A percentile compares a stretch with the other conserved stretches of the same genome.
phyloP scores from a whole-genome alignment of 192 early-diverging fungal species.

The Coemansia sp. region DNA sequence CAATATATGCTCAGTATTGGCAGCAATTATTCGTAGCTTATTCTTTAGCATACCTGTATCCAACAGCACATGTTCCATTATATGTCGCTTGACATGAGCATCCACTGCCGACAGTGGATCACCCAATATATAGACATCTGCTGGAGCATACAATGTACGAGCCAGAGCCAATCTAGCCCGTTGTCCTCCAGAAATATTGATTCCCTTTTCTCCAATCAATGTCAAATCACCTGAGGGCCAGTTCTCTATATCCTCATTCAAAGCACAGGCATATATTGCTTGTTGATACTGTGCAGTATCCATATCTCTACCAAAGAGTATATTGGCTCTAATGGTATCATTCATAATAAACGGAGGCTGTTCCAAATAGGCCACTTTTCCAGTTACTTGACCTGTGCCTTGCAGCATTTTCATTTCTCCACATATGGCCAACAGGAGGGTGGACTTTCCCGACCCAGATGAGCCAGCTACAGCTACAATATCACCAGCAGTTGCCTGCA shows the following conservation, averaged over 20 bases:
- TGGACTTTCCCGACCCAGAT: constrained; percentile 61
- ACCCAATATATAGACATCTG: constrained; percentile 49
- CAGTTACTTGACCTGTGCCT: constrained; percentile 68
- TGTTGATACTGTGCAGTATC: constrained; percentile 14
- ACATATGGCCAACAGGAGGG: constrained; percentile 54
- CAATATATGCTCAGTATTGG: background rate
- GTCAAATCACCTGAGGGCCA: constrained; percentile 43
- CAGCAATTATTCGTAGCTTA: background rate
- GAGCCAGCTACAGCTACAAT: constrained; percentile 55
- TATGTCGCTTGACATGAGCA: constrained; percentile 18
- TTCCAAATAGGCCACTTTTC: constrained; percentile 43
- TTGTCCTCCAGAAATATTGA: constrained; percentile 63
- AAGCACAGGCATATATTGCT: constrained; percentile 26
- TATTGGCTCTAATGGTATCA: constrained; percentile 42
- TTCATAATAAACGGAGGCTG: constrained; percentile 45
- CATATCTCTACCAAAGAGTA: constrained; percentile 26
- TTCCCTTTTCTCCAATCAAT: constrained; percentile 58
- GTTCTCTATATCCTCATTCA: constrained; percentile 16
- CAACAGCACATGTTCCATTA: constrained; percentile 27
- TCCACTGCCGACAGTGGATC: constrained; percentile 32
- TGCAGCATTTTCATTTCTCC: constrained; percentile 73
- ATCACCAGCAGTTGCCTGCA: constrained; percentile 15
- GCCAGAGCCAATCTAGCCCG: constrained; percentile 65
- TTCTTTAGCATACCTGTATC: background rate
- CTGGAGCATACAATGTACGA: constrained; percentile 60